Percentiles rank a stretch among this genome's conserved stretches.
phyloP scores from a whole-genome alignment of 2,329 filamentous ascomycete species.

The Colletotrichum viniferum region DNA sequence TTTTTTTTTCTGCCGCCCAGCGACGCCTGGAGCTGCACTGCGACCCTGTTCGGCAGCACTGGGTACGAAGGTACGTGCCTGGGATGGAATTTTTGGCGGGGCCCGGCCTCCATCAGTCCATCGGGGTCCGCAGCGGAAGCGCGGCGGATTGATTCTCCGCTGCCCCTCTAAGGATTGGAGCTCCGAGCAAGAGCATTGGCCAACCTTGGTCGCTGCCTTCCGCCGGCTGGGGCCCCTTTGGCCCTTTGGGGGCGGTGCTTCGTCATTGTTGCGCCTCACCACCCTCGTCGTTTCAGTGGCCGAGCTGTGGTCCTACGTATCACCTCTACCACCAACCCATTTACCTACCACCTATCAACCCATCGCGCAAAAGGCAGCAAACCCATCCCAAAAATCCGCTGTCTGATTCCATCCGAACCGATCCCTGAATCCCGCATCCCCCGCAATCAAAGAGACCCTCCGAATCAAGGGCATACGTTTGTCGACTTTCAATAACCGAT shows the following conservation, averaged over 20 bases:
- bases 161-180: not conserved
- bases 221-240: not conserved
- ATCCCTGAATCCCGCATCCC: not conserved
- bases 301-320: constrained; percentile 16
- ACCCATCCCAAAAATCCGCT: not conserved
- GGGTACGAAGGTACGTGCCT: not conserved
- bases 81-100: constrained; percentile 25
- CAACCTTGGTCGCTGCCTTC: constrained; percentile 4
- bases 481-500: not conserved
- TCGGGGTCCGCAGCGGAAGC: not conserved
- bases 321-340: not conserved
- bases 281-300: constrained; percentile 19
- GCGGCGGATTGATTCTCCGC: constrained; percentile 16
- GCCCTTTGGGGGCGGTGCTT: constrained; percentile 18
- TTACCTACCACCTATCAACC: constrained; percentile 10
- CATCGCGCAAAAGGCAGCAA: constrained; percentile 15
- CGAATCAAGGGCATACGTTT: not conserved
- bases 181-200: constrained; percentile 16
- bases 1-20: constrained; percentile 21
- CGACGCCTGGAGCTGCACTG: not conserved
- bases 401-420: not conserved
- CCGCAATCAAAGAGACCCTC: not conserved
- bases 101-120: not conserved
- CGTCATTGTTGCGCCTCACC: constrained; percentile 32
- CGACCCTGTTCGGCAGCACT: not conserved